These are phyloP conservation scores for Penicillium griseofulvum DNA, from an alignment of 2,329 filamentous ascomycete species.

Conservation along the genomic window DNA sequence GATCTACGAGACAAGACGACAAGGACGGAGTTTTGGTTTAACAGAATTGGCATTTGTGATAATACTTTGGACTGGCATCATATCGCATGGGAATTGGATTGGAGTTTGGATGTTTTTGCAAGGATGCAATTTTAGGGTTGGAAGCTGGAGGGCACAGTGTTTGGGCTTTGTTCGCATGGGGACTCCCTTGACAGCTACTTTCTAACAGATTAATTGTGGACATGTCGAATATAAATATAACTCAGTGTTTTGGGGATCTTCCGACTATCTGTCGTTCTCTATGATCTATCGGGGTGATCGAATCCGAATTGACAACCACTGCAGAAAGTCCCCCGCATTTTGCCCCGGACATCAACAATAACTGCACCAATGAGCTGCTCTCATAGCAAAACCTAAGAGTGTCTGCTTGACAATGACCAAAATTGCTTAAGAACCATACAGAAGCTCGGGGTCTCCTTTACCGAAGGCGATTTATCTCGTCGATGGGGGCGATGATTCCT, in stretches of 20 bases:
- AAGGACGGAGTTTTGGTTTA: constrained; percentile 1
- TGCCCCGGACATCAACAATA: constrained; percentile 18
- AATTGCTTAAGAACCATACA: background rate
- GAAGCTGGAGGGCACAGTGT: background rate
- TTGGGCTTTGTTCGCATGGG: constrained; percentile 2
- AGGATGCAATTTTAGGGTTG: constrained; percentile 8
- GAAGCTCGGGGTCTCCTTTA: background rate
- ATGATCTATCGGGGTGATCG: constrained; percentile 13
- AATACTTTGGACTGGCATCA: constrained; percentile 12
- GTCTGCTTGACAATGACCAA: background rate
- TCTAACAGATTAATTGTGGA: background rate
- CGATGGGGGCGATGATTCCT: background rate
- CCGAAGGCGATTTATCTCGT: background rate
- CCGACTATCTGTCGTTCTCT: too few species aligned
- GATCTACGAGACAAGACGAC: constrained; percentile 3
- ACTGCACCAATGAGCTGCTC: constrained; percentile 28
- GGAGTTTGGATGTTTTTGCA: constrained; percentile 9
- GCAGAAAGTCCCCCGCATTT: constrained; percentile 17
- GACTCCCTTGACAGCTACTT: background rate
- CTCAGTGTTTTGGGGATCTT: background rate
- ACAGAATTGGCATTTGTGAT: constrained; percentile 6
- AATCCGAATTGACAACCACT: constrained; percentile 10
- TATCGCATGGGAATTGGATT: constrained; percentile 10
- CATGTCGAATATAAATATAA: background rate
- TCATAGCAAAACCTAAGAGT: background rate